Conservation (phyloP, 768 basidiomycete genomes). For the Holtermanniella nyarrowii region DNA sequence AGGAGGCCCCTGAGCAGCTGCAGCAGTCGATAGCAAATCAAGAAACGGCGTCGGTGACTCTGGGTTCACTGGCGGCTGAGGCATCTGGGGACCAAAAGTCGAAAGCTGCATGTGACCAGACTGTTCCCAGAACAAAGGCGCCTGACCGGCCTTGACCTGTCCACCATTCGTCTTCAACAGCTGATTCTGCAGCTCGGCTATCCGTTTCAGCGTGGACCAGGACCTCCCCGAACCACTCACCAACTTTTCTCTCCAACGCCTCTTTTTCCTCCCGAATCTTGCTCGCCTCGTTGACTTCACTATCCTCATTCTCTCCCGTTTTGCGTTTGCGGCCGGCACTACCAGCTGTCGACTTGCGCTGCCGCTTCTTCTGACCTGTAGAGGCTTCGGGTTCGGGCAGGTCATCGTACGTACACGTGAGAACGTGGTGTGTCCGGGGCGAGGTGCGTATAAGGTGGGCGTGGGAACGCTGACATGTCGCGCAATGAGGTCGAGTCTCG, state of each 20-base stretch:
- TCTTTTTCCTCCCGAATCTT: slow-evolving; percentile 17
- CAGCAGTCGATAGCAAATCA: slow-evolving; percentile 32
- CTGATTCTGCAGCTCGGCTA: not conserved
- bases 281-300: slow-evolving; percentile 2
- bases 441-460: slow-evolving; percentile 24
- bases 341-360: not conserved
- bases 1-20: not conserved
- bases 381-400: slow-evolving; percentile 2
- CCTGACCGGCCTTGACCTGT: too few relatives aligned
- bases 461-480: slow-evolving; percentile 30
- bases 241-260: slow-evolving; percentile 20
- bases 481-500: slow-evolving; percentile 28
- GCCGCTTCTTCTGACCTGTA: slow-evolving; percentile 5
- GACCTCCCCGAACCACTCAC: slow-evolving; percentile 9
- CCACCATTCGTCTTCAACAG: not conserved
- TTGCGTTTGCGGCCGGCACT: slow-evolving; percentile 8
- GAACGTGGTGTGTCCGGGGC: slow-evolving; percentile 20
- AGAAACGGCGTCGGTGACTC: slow-evolving; percentile 31
- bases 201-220: not conserved
- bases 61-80: slow-evolving; percentile 1
- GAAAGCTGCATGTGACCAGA: too few relatives aligned
- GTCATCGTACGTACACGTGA: slow-evolving; percentile 32
- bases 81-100: not conserved
- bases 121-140: too few relatives aligned
- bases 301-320: slow-evolving; percentile 15